Evolutionary conservation across 495 filamentous ascomycete species (phyloP), one percentile per base, ranked within the genome.

Genomic region (Elaphomyces granulatus): DNA sequence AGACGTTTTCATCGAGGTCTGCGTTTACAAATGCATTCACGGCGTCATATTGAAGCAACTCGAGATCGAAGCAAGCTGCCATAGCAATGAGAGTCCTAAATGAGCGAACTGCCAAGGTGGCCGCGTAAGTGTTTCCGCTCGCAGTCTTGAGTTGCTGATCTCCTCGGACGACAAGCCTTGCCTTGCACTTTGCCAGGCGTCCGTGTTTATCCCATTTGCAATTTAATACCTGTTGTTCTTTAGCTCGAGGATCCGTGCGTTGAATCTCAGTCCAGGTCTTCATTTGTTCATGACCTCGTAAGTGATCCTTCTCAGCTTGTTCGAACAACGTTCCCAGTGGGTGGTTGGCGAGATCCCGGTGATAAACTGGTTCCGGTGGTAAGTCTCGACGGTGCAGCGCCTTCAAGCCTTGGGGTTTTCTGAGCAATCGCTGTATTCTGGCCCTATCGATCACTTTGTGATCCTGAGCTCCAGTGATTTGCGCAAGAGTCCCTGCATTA

Each of bases 11-110:
- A 32, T 49, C 43, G 3, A 56, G 15, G 9, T 8, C 3, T 14
- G 36, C 44, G 16, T 60, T 51, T 0, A 45, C 33, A 20, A 60
- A 58, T 0, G 55, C 55, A 32, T 45, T 52, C n/a, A 52, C 32
- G 12, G 40, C 40, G 36, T 53, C 44, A 33, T 40, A 51, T 47
- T 47, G 43, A 2, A 19, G 32, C 8, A 41, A 31, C 26, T 47
- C 35, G 1, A 47, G 44, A 31, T 47, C 43, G 26, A 48, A 47
- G 4, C 28, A 15, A n/a, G 36, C 47, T 4, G 44, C 40, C 1
- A 57, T 26, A 10, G 53, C 42, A 36, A 51, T 46, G 8, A 56
- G 20, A 1, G 32, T 37, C n/a, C 46, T 37, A 32, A 52, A 50
- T 12, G 43, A 49, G 3, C 51, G 33, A 4, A 34, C 37, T 28